Evolutionary conservation across 2,329 filamentous ascomycete species (phyloP).

Genomic region (Lizonia empirigonia): DNA sequence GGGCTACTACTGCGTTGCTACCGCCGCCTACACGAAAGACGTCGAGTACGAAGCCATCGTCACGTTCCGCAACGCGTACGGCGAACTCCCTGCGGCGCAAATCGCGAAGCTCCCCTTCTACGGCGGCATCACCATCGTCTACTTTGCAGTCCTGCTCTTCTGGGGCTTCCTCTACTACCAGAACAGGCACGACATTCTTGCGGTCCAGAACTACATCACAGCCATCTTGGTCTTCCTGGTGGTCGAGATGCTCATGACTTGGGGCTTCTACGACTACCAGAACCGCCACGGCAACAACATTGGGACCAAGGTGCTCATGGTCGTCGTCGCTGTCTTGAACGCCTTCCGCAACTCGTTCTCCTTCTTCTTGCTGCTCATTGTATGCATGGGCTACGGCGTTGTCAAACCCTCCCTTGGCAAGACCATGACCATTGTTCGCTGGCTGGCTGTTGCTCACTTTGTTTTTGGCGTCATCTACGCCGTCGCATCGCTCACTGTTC

Average conservation of each 20-base stretch:
- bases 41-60: constrained; percentile 78
- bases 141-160: constrained; percentile 82
- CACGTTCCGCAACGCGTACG: constrained; percentile 94
- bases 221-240: constrained; percentile 94
- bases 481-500: constrained; percentile 84
- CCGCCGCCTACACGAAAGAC: constrained; percentile 68
- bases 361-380: constrained; percentile 95
- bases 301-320: constrained; percentile 82
- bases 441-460: constrained; percentile 90
- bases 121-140: constrained; percentile 89
- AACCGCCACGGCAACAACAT: constrained; percentile 86
- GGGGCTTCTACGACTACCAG: constrained; percentile 97
- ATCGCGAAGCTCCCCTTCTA: constrained; percentile 98
- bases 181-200: constrained; percentile 89
- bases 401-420: constrained; percentile 91
- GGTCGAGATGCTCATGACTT: constrained; percentile 96
- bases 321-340: constrained; percentile 90
- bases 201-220: constrained; percentile 98
- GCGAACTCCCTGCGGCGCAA: constrained; percentile 91
- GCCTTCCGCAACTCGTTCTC: constrained; percentile 96
- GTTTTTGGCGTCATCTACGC: constrained; percentile 94
- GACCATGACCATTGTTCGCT: constrained; percentile 92
- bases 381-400: constrained; percentile 99
- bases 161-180: constrained; percentile 97
- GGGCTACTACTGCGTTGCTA: constrained; percentile 94